Base-by-base conservation (phyloP, 2,329 filamentous ascomycete genomes). In the Xylariaceae sp. region DNA sequence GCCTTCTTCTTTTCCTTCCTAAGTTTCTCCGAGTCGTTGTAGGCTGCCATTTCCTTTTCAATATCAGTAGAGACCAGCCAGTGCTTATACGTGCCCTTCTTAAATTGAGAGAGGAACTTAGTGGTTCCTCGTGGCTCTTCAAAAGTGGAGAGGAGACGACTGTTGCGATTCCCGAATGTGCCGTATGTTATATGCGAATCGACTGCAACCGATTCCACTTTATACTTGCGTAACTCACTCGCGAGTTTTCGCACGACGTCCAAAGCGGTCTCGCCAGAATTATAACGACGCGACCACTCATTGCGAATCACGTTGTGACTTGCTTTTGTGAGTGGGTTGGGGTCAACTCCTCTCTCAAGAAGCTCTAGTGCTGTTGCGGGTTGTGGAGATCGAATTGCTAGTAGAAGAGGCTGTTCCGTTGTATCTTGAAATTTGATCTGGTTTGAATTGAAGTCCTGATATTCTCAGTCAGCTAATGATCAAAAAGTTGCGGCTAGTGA, bases 331-430 rank as follows among this genome's bases (percentile, higher is more conserved):
- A 91, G 65, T 0, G 80, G 79, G 60, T 90, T 90, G 0, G 86
- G 80, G 71, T 93, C 82, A 3, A 82, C 88, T 1, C 89, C 90
- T 14, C 76, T 76, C 14, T 83, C 75, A 1, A 96, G 69, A 2
- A 96, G 78, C 36, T 82, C 75, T 3, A 84, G 66, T 1, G 84
- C 85, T 5, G 86, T 68, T 0, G 78, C 74, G 0, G 77, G 75
- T 14, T 73, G 65, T 2, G n/a, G 75, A 72, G 66, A 86, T 56
- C 65, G 84, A 67, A 74, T 80, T 12, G 91, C 90, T 3, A 79
- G 56, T 8, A 92, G 77, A 12, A 95, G 74, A 0, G 91, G 90
- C 66, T 94, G 90, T 51, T 83, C 77, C 9, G 82, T 67, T 1
- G 65, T 69, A 5, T 71, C 58, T 3, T 77, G 70, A 69, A 86